Base-by-base conservation (phyloP, 2,329 filamentous ascomycete species). In the Cercospora brassicicola region DNA sequence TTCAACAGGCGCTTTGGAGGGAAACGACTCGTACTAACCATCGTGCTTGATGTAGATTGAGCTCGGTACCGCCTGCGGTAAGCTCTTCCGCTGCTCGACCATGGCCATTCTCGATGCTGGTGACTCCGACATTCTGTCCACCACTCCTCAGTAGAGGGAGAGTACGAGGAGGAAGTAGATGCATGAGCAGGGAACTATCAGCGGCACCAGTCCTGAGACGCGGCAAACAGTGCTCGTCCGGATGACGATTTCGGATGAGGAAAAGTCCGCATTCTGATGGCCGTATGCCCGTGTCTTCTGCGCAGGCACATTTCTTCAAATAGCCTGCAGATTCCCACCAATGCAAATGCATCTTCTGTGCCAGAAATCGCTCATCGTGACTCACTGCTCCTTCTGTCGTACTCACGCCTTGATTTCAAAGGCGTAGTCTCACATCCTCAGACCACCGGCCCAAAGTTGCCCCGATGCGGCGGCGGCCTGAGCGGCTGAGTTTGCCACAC, bases 51-150 rank as follows among this genome's bases (percentile, higher is more conserved):
- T 80, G 82, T 83, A 98, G 94, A 97, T 98, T 81, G 95, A 98
- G 87, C 89, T 99, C 76, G 95, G 95, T 80, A 98, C 94, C 81
- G 94, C 93, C 77, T 97, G 94, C 86, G 95, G 95, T 88, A 98
- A 98, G 88, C 91, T 99, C 81, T 99, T 96, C 91, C 89, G 93
- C 78, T 96, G 92, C 90, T 94, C 92, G 76, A 97, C 94, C 84
- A 96, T 99, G 91, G 90, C 94, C 78, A 91, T 98, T 81, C 86
- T 98, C 76, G 95, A 99, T 84, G 93, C 94, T 82, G 95, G 94
- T 83, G 83, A 98, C 89, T 97, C 93, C 77, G 95, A 99, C 84
- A 99, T 99, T 84, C 89, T 99, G 78, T 90, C 86, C 84, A 89
- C 92, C 83, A 89, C 89, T 77, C 76, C 81, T 64, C 77, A 79